Evolutionary conservation across 2,329 filamentous ascomycete genomes (phyloP), one percentile per base, ranked within the genome.

Genomic region (Pestalotiopsis fici): DNA sequence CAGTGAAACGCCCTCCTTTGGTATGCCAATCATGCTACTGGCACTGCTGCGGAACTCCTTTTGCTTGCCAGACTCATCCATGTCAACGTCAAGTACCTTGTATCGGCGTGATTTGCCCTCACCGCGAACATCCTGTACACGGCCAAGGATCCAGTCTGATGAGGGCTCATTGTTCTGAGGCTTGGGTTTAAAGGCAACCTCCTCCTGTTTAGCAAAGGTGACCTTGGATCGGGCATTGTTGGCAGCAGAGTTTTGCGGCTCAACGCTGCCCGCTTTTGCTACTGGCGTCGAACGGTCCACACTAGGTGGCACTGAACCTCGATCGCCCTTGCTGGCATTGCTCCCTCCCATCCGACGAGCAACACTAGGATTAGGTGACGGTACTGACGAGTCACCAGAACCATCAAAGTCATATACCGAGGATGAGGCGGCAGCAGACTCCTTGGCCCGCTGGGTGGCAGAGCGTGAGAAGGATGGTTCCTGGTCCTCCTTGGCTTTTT

Each of bases 31-130:
- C 84, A 96, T 90, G 74, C 88, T 92, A 75, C 87, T 90, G 1
- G 92, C 92, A 56, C 88, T 90, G 2, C 91, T 92, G 66, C 89
- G 88, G 77, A 93, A 94, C 72, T 89, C 88, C 70, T 87, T 87
- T 69, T 91, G 87, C 72, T 89, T 90, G 73, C 85, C 89, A 73
- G 83, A 88, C 75, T 88, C 88, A 73, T 94, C 93, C 1, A 92
- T 91, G 75, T 94, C 92, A 35, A 92, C 91, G 74, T 95, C 93
- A 73, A 94, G 88, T 27, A 95, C 92, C 77, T 92, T 91, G 80
- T 95, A 95, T 57, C 91, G 88, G 74, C 92, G 86, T 75, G 89
- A 91, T 77, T 94, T 94, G 65, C 91, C 91, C 68, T 95, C 92
- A 15, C 92, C 92, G 64, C 89, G 85, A 15, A 95, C 90, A 64